Conservation (phyloP, 805 yeast species). For the Candida glaebosa region DNA sequence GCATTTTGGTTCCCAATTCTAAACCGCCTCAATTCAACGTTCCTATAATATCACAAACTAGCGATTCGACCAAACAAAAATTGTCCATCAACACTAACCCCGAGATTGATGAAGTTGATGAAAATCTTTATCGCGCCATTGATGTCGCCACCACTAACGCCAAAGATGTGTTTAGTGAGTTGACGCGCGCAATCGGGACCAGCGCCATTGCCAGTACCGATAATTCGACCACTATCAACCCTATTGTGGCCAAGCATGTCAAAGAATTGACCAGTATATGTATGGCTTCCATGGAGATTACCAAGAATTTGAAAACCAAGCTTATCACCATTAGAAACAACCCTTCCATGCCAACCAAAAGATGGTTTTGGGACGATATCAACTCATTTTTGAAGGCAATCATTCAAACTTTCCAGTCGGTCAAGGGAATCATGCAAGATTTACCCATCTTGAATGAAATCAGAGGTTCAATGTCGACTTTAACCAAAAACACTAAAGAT, state of each 20-base stretch:
- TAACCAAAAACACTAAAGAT: conserved; percentile 88
- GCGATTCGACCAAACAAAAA: conserved; percentile 11
- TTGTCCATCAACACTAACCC: conserved; percentile 19
- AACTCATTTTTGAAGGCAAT: conserved; percentile 79
- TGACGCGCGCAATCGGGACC: conserved; percentile 63
- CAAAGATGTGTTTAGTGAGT: conserved; percentile 70
- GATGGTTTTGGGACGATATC: conserved; percentile 79
- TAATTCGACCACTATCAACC: conserved; percentile 18
- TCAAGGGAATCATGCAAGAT: conserved; percentile 78
- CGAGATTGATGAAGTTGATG: conserved; percentile 51
- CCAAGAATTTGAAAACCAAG: conserved; percentile 58
- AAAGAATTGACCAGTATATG: conserved; percentile 77
- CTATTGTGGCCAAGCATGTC: conserved; percentile 58
- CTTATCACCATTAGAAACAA: conserved; percentile 49
- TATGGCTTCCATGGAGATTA: conserved; percentile 76
- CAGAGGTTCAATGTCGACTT: conserved; percentile 70
- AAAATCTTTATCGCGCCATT: conserved; percentile 61
- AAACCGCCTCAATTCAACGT: conserved; percentile 6
- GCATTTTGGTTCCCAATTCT: conserved; percentile 23
- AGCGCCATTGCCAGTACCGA: conserved; percentile 52
- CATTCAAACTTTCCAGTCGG: conserved; percentile 76
- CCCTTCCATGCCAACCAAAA: conserved; percentile 48
- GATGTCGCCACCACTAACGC: conserved; percentile 64
- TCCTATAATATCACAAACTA: conserved; percentile 7
- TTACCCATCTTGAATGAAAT: conserved; percentile 77